These are phyloP conservation scores for Saccharomyces jurei DNA, from an alignment of 805 yeast genomes.

Conservation along the genomic window DNA sequence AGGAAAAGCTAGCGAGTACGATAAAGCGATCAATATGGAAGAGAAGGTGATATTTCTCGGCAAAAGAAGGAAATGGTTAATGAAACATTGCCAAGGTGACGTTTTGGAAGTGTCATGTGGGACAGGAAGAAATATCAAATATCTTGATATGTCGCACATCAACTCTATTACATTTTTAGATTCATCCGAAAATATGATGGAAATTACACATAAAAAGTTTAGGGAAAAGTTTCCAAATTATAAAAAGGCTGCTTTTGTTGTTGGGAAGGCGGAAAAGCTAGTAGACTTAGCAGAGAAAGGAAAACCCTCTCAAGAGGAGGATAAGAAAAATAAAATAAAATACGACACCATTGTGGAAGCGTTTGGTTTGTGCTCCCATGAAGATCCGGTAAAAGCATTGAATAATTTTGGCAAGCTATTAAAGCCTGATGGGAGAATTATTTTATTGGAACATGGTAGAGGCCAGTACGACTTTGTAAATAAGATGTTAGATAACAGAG, in stretches of 20 bases:
- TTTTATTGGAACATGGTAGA: constrained; percentile 87
- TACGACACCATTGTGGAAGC: constrained; percentile 92
- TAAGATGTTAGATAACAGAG: constrained; percentile 69
- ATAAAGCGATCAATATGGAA: constrained; percentile 60
- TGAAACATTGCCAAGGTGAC: constrained; percentile 75
- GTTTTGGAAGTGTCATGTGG: constrained; percentile 94
- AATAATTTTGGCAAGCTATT: constrained; percentile 63
- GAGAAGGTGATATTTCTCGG: constrained; percentile 40
- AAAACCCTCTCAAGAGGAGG: constrained; percentile 10
- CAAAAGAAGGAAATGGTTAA: constrained; percentile 66
- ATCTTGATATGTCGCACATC: constrained; percentile 50
- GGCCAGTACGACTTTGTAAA: constrained; percentile 74
- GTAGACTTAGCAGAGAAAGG: constrained; percentile 41
- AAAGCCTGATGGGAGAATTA: constrained; percentile 84
- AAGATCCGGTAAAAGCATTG: constrained; percentile 80
- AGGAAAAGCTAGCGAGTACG: constrained; percentile 70
- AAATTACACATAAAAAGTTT: constrained; percentile 67
- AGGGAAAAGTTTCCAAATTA: constrained; percentile 56
- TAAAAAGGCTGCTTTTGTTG: constrained; percentile 74
- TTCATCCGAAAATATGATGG: constrained; percentile 80
- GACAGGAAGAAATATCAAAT: constrained; percentile 86
- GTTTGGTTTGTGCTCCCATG: constrained; percentile 92
- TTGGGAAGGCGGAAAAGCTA: constrained; percentile 82
- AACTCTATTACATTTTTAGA: constrained; percentile 79
- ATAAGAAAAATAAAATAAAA: constrained; percentile 35